phyloP scores from a whole-genome alignment of 805 yeast genomes.

The Candida anglica region DNA sequence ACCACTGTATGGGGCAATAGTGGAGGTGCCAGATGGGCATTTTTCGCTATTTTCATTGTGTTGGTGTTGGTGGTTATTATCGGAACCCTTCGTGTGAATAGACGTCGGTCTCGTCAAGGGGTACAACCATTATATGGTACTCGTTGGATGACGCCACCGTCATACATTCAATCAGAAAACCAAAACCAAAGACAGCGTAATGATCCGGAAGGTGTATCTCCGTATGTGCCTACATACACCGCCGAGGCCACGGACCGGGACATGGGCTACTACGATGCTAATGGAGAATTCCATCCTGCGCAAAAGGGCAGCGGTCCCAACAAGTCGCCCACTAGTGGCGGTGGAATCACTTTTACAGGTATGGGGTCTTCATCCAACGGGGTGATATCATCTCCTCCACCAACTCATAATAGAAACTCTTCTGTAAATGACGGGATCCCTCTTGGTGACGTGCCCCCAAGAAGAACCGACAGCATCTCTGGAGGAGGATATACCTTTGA shows the following conservation, averaged over 20 bases:
- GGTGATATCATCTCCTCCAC: slow-evolving; percentile 12
- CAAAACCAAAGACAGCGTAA: slow-evolving; percentile 39
- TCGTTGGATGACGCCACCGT: slow-evolving; percentile 85
- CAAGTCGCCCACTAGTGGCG: slow-evolving; percentile 6
- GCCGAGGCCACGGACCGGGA: slow-evolving; percentile 66
- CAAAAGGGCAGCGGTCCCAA: slow-evolving; percentile 22
- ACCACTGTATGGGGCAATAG: no score
- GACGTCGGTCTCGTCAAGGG: slow-evolving; percentile 45
- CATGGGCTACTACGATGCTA: slow-evolving; percentile 69
- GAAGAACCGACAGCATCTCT: background rate
- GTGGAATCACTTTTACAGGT: slow-evolving; percentile 2
- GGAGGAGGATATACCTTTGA: slow-evolving; percentile 3
- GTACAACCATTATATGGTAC: slow-evolving; percentile 68
- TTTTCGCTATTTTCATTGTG: slow-evolving; percentile 57
- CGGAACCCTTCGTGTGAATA: slow-evolving; percentile 53
- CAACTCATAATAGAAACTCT: slow-evolving; percentile 17
- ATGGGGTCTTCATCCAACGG: background rate
- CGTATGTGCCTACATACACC: slow-evolving; percentile 66
- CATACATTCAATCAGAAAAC: slow-evolving; percentile 62
- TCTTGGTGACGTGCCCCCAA: slow-evolving; percentile 6
- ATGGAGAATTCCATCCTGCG: slow-evolving; percentile 44
- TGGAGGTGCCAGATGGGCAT: slow-evolving; percentile 56
- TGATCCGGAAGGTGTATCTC: slow-evolving; percentile 39
- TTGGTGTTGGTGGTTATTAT: slow-evolving; percentile 43
- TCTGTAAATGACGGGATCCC: slow-evolving; percentile 14